These are phyloP conservation scores for Pseudogymnoascus sp. DNA, from an alignment of 2,329 filamentous ascomycete species.

Conservation along the genomic window DNA sequence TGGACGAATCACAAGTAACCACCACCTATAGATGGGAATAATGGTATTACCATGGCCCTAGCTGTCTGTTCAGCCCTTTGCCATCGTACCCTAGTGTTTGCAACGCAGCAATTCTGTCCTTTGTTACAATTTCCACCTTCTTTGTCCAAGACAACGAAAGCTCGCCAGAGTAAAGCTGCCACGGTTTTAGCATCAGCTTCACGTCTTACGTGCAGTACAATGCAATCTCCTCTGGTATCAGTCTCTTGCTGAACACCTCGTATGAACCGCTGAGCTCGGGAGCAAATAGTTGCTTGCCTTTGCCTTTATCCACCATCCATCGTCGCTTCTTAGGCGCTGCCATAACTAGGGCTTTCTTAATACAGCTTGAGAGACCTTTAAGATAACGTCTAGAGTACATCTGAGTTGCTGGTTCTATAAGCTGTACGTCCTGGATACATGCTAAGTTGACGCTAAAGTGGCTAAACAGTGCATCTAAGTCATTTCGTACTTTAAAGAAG, in stretches of 20 bases:
- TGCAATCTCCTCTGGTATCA: conserved; percentile 33
- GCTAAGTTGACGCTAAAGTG: conserved; percentile 38
- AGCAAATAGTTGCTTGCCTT: conserved; percentile 33
- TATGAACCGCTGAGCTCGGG: conserved; percentile 38
- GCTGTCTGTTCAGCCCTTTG: too few species aligned
- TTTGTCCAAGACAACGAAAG: too few species aligned
- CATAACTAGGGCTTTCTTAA: conserved; percentile 23
- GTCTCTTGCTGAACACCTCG: conserved; percentile 41
- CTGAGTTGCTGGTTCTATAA: conserved; percentile 45
- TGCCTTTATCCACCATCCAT: conserved; percentile 33
- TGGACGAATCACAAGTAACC: too few species aligned
- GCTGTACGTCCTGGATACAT: conserved; percentile 46
- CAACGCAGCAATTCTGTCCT: too few species aligned
- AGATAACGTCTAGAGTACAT: conserved; percentile 22
- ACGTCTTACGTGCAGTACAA: conserved; percentile 41
- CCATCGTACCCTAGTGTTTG: too few species aligned
- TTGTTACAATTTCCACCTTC: too few species aligned
- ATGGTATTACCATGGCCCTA: too few species aligned
- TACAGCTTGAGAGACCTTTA: conserved; percentile 34
- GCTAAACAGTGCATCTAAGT: conserved; percentile 47
- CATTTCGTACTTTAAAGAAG: conserved; percentile 53
- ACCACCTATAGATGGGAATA: too few species aligned
- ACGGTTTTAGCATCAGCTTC: too few species aligned
- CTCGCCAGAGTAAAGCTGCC: too few species aligned
- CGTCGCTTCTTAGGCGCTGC: background rate